Evolutionary conservation across 805 yeast genomes (phyloP).

Genomic region (Candida awuae): DNA sequence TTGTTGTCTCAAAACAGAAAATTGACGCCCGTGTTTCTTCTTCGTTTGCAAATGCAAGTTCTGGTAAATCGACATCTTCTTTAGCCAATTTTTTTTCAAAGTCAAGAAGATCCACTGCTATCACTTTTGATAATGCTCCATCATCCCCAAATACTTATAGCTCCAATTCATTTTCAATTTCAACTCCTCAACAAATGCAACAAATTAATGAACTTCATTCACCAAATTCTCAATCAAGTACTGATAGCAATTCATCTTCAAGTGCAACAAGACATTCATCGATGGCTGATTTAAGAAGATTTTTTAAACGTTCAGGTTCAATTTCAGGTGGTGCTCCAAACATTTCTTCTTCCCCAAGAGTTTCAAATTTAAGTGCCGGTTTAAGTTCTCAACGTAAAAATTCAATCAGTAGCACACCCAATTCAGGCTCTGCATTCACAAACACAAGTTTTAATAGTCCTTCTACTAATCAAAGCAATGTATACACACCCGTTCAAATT

Average conservation of each 20-base stretch:
- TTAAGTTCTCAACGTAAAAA: conserved; percentile 25
- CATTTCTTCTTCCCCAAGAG: conserved; percentile 21
- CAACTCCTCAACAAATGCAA: conserved; percentile 8
- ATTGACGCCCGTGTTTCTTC: conserved; percentile 37
- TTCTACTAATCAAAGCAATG: neutral
- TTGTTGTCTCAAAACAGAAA: conserved; percentile 73
- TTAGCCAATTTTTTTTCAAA: conserved; percentile 44
- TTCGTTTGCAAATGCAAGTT: conserved; percentile 11
- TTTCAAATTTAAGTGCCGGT: conserved; percentile 31
- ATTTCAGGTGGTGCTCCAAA: conserved; percentile 12
- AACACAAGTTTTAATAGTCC: neutral
- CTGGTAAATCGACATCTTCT: conserved; percentile 35
- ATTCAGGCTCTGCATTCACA: neutral
- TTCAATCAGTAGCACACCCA: neutral
- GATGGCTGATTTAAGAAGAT: conserved; percentile 69
- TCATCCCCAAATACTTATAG: conserved; percentile 22
- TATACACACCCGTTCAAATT: conserved; percentile 7
- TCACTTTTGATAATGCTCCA: conserved; percentile 21
- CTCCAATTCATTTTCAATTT: neutral
- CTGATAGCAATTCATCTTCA: conserved; percentile 22
- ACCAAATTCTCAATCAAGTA: conserved; percentile 27
- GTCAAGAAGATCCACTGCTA: conserved; percentile 32
- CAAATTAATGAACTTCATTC: conserved; percentile 16
- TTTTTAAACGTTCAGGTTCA: conserved; percentile 45
- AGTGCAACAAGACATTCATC: conserved; percentile 57